phyloP scores from a whole-genome alignment of 2,329 filamentous ascomycete species.

The Phaeosphaeria sp. region DNA sequence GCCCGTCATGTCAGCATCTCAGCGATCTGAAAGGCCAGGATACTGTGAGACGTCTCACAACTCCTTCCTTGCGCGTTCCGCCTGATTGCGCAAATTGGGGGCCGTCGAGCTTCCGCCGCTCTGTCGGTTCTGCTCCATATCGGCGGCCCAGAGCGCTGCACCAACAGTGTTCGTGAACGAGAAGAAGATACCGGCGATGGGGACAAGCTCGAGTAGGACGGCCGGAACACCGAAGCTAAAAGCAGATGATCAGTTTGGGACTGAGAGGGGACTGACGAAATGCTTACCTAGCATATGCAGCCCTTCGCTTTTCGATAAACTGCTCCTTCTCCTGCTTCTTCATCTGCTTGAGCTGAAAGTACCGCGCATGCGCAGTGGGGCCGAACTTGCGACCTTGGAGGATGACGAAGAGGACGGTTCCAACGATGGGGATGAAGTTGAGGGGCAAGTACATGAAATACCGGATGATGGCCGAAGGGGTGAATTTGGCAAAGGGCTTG shows the following conservation, averaged over 20 bases:
- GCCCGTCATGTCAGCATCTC: constrained; percentile 11
- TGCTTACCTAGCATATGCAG: constrained; percentile 76
- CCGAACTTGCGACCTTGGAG: constrained; percentile 67
- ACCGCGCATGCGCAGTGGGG: constrained; percentile 66
- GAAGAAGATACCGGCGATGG: constrained; percentile 81
- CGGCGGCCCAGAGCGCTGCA: constrained; percentile 92
- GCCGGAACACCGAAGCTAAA: constrained; percentile 72
- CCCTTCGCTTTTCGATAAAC: constrained; percentile 73
- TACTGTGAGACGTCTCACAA: constrained; percentile 30
- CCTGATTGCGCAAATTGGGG: constrained; percentile 45
- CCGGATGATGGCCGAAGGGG: constrained; percentile 68
- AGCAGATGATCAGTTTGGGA: constrained; percentile 5
- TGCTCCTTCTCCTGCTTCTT: constrained; percentile 66
- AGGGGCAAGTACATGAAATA: constrained; percentile 87
- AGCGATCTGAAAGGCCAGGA: constrained; percentile 1
- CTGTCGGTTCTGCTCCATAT: constrained; percentile 69
- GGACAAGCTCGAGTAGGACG: constrained; percentile 83
- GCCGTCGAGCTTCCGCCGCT: constrained; percentile 36
- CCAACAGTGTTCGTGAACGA: constrained; percentile 91
- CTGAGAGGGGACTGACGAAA: background rate
- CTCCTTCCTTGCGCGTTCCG: constrained; percentile 43
- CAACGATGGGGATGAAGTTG: constrained; percentile 91
- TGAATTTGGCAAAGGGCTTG: constrained; percentile 61
- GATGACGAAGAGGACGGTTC: constrained; percentile 79
- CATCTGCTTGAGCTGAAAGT: constrained; percentile 93